A percentile compares a stretch with the other conserved stretches of the same genome.
Evolutionary conservation across 768 basidiomycete species (phyloP).

Genomic region (Amanita rubescens): DNA sequence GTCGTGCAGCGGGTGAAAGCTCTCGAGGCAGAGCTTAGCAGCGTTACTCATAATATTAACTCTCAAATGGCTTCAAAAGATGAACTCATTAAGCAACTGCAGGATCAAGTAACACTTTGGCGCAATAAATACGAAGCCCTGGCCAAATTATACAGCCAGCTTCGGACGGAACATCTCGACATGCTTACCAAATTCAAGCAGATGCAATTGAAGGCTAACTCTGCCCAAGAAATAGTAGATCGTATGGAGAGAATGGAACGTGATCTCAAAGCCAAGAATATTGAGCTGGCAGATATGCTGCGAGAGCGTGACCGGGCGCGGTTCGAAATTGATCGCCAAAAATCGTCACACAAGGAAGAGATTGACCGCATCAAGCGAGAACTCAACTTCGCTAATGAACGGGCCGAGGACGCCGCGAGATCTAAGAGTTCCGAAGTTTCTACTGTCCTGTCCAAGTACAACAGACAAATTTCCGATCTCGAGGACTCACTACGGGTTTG

Average conservation of each 20-base stretch:
- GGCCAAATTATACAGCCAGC: conserved; percentile 96
- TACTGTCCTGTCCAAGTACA: conserved; percentile 82
- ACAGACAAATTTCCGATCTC: conserved; percentile 92
- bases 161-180: conserved; percentile 94
- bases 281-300: conserved; percentile 98
- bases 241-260: conserved; percentile 99
- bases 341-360: conserved; percentile 93
- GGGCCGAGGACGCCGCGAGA: conserved; percentile 89
- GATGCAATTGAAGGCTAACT: conserved; percentile 95
- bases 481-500: conserved; percentile 89
- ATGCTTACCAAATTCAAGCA: conserved; percentile 97
- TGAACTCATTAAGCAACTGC: conserved; percentile 89
- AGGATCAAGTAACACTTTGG: conserved; percentile 96
- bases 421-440: conserved; percentile 94
- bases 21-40: conserved; percentile 80
- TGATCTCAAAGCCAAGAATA: conserved; percentile 96
- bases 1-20: conserved; percentile 81
- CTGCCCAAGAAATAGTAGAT: conserved; percentile 96
- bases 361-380: conserved; percentile 88
- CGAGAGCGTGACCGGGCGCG: conserved; percentile 93
- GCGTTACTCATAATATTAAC: conserved; percentile 66
- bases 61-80: conserved; percentile 90
- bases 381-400: conserved; percentile 90
- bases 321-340: conserved; percentile 91
- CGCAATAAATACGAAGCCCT: conserved; percentile 98